phyloP scores from a whole-genome alignment of 176 grass and related monocot species.

The Lolium perenne region DNA sequence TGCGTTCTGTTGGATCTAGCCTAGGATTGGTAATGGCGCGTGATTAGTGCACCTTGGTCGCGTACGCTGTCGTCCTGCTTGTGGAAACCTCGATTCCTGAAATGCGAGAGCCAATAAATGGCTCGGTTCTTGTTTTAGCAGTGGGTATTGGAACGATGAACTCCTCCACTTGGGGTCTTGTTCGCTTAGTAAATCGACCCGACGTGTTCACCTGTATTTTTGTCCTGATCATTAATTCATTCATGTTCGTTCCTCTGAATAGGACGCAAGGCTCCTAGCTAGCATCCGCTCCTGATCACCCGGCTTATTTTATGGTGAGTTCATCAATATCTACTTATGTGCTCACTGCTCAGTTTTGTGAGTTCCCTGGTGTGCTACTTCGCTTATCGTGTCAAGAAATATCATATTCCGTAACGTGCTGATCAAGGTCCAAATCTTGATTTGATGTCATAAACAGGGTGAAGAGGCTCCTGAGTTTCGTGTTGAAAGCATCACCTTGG shows the following conservation, averaged over 20 bases:
- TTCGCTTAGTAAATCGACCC: neutral
- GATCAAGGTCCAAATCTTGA: neutral
- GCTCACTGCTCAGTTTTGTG: neutral
- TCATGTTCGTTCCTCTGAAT: neutral
- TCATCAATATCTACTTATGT: neutral
- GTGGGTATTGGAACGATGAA: neutral
- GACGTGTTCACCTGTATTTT: neutral
- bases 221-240: neutral
- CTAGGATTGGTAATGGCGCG: slow-evolving; percentile 12
- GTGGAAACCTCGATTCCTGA: neutral
- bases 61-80: neutral
- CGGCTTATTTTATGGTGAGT: slow-evolving; percentile 53
- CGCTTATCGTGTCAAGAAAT: neutral
- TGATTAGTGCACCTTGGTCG: neutral
- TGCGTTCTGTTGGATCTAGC: slow-evolving; percentile 28
- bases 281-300: slow-evolving; percentile 19
- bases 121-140: slow-evolving; percentile 26
- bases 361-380: neutral
- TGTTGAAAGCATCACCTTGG: slow-evolving; percentile 26
- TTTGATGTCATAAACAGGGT: slow-evolving; percentile 52
- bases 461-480: slow-evolving; percentile 67
- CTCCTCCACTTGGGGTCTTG: neutral
- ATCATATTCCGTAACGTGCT: neutral
- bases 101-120: slow-evolving; percentile 15
- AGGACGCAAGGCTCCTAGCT: slow-evolving; percentile 19